Evolutionary conservation across 169 alveolate genomes (phyloP), one percentile per base, ranked within the genome.

Genomic region (Cryptosporidium xiaoi): DNA sequence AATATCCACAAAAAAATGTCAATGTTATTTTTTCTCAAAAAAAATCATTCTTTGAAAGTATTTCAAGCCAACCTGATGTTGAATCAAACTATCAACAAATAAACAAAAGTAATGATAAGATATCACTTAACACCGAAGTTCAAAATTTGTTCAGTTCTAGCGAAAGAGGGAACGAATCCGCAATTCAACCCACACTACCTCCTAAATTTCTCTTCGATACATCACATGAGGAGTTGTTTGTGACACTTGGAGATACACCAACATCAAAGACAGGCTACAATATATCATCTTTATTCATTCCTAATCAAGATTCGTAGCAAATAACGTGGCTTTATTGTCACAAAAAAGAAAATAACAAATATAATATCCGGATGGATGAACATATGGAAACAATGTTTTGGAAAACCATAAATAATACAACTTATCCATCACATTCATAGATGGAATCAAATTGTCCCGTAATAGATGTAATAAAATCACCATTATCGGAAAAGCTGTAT

Each of bases 241-340:
- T 77, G 2, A 77, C 87, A 10, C 71, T 77, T 8, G 87, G 87
- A 29, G 71, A 77, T 31, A 77, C 87, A 20, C 87, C 87, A 24
- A 77, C 87, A 44, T 77, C 87, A 58, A 77, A 60, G 27, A 58
- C 87, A 16, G 15, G 51, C 15, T 77, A 77, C 51, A 77, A 77
- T 24, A 16, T 77, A 5, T 62, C 87, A 12, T 56, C 64, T 36
- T 15, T 77, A 18, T 77, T 77, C 50, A 66, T 77, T 34, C 87
- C 87, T n/a, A 77, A 77, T 62, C 87, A 77, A 77, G 87, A 77
- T 29, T 71, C 66, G 48, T 51, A 51, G 33, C n/a, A 29, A n/a
- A 20, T n/a, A 71, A 29, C 6, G 2, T 55, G 6, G 12, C 15
- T 18, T 55, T 13, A 18, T 55, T 18, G 12, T 55, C 12, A 13